Conservation (phyloP, 352 stramenopile genomes). For the Pythium periplocum region DNA sequence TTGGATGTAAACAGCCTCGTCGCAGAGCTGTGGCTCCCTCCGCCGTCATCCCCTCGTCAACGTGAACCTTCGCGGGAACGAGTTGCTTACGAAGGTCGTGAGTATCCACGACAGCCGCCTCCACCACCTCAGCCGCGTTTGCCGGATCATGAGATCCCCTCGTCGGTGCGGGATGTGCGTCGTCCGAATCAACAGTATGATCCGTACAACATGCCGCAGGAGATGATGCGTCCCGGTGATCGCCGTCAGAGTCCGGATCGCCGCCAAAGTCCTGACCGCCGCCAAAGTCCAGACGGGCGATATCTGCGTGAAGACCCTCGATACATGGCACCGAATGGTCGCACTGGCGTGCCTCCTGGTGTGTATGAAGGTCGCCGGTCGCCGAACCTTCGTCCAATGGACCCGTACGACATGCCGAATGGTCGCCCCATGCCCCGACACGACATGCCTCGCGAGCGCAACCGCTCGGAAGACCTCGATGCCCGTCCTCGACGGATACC, state of each 20-base stretch:
- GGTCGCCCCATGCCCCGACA: too few species aligned
- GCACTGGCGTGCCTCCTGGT: too few species aligned
- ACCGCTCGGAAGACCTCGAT: too few species aligned
- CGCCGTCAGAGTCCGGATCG: slow-evolving; percentile 3
- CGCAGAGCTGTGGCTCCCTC: slow-evolving; percentile 16
- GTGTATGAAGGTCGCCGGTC: too few species aligned
- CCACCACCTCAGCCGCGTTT: neutral
- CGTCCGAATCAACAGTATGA: slow-evolving; percentile 2
- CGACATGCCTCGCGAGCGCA: too few species aligned
- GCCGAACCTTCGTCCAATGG: too few species aligned
- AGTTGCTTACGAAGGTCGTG: too few species aligned
- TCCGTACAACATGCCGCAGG: neutral
- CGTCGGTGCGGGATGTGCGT: slow-evolving; percentile 4
- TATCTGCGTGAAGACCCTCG: too few species aligned
- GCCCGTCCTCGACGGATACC: too few species aligned
- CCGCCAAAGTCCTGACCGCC: neutral
- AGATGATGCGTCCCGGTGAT: neutral
- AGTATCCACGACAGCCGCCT: neutral
- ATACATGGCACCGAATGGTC: too few species aligned
- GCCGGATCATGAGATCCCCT: neutral
- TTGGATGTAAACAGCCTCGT: slow-evolving; percentile 23
- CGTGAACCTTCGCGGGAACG: too few species aligned
- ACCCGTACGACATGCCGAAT: too few species aligned
- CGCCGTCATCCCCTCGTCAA: neutral
- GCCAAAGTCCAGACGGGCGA: neutral